phyloP scores from a whole-genome alignment of 805 yeast genomes.

The Candida coquimbonensis region DNA sequence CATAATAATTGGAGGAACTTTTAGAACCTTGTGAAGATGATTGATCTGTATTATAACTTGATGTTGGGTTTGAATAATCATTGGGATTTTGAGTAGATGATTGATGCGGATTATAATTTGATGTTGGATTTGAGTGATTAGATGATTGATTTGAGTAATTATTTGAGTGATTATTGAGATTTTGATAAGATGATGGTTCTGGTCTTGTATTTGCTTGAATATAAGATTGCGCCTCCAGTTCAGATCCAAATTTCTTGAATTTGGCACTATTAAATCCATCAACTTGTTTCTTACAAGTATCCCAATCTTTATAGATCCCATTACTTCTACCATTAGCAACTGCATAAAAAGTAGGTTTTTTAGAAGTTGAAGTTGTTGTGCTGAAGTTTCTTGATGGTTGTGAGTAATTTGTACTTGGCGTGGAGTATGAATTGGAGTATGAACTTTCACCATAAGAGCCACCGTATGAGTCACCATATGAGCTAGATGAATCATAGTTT shows the following conservation, averaged over 20 bases:
- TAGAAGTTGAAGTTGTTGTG: background rate
- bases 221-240: slow-evolving; percentile 43
- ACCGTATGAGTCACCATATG: background rate
- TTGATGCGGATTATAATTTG: too few relatives aligned
- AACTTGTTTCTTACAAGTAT: slow-evolving; percentile 43
- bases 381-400: slow-evolving; percentile 4
- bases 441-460: background rate
- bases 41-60: too few relatives aligned
- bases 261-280: slow-evolving; percentile 32
- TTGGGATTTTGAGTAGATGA: too few relatives aligned
- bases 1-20: too few relatives aligned
- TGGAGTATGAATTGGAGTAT: background rate
- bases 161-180: too few relatives aligned
- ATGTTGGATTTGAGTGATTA: too few relatives aligned
- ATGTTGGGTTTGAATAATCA: too few relatives aligned
- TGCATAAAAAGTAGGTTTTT: slow-evolving; percentile 35
- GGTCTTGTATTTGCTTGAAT: slow-evolving; percentile 8
- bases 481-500: background rate
- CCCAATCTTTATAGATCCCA: slow-evolving; percentile 63
- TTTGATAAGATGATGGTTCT: too few relatives aligned
- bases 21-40: too few relatives aligned
- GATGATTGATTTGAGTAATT: too few relatives aligned
- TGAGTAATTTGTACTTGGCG: background rate
- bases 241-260: slow-evolving; percentile 36
- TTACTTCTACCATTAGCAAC: slow-evolving; percentile 42